phyloP scores from a whole-genome alignment of 768 basidiomycete genomes.

The Podaxis sp. region DNA sequence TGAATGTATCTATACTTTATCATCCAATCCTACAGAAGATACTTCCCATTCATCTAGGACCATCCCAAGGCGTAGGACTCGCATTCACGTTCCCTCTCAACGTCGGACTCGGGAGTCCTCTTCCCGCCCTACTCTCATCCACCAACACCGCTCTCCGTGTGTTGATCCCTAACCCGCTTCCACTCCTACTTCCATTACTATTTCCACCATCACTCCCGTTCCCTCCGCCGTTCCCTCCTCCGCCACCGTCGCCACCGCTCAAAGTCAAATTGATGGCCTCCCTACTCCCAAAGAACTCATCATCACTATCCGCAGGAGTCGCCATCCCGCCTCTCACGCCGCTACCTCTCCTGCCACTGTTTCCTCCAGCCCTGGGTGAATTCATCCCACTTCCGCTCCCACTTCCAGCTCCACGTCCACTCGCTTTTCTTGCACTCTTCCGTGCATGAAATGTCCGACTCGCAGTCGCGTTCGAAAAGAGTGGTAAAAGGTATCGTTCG shows the following conservation, averaged over 20 bases:
- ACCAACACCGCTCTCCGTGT: conserved; percentile 20
- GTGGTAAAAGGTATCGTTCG: conserved; percentile 87
- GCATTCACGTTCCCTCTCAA: conserved; percentile 13
- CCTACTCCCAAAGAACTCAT: conserved; percentile 23
- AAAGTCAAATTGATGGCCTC: conserved; percentile 41
- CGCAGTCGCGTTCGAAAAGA: conserved; percentile 91
- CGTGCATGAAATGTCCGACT: conserved; percentile 84
- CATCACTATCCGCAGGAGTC: conserved; percentile 37
- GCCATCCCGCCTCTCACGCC: conserved; percentile 23
- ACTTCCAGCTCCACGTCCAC: conserved; percentile 25
- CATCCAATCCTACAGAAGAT: not conserved
- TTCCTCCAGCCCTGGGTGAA: not conserved
- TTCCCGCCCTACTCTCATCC: conserved; percentile 53
- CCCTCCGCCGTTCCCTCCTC: conserved; percentile 12
- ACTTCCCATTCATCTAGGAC: not conserved
- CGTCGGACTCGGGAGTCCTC: conserved; percentile 59
- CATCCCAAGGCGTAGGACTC: conserved; percentile 3
- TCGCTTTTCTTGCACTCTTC: conserved; percentile 46
- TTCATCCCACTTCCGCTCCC: conserved; percentile 9
- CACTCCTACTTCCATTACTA: not conserved
- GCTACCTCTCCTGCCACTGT: not conserved
- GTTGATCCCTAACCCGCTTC: conserved; percentile 3
- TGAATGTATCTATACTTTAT: not conserved
- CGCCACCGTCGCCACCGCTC: conserved; percentile 16
- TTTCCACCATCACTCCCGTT: not conserved